Evolutionary conservation across 192 early-diverging fungal species (phyloP), one percentile per base, ranked within the genome.

Genomic region (Coemansia sp.): DNA sequence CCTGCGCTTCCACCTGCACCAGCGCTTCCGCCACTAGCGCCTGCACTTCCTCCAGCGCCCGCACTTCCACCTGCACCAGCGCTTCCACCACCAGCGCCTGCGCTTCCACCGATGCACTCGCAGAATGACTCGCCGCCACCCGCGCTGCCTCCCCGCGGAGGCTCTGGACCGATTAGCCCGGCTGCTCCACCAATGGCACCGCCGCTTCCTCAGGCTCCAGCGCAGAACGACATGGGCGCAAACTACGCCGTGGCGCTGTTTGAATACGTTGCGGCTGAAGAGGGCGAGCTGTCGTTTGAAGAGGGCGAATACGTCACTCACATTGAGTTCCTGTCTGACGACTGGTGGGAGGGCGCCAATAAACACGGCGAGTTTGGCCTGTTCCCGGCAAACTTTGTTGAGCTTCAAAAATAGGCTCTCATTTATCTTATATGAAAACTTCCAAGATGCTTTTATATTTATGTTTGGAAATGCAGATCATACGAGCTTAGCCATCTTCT

Each of bases 311-410:
- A 71, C 4, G 94, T 98, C 62, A 82, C 75, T 3, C 69, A 93
- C 23, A 91, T 98, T 61, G 89, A 89, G 62, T 90, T 90, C 69
- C 87, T 89, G 1, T 87, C 85, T 11, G 90, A 92, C 8, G 96
- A 93, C 29, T 98, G 96, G 96, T 98, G 96, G 96, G 85, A 88
- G 63, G 96, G 96, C 35, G 72, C 67, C 38, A 79, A 77, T 29
- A 39, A 65, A 37, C 70, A 65, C 51, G 89, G 89, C 26, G 57
- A 75, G 17, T 64, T 75, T 43, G 91, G 91, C 17, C 62, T 93
- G 65, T 93, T 93, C 83, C 91, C 91, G n/a, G 86, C 87, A 79
- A 89, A 85, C 68, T 71, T 73, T 39, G 80, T 82, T 27, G 61
- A 69, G 45, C 66, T 73, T 23, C 50, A 45, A 35, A 54, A 26